Base-by-base conservation (phyloP, 169 alveolate genomes). In the Cryptosporidium bovis region DNA sequence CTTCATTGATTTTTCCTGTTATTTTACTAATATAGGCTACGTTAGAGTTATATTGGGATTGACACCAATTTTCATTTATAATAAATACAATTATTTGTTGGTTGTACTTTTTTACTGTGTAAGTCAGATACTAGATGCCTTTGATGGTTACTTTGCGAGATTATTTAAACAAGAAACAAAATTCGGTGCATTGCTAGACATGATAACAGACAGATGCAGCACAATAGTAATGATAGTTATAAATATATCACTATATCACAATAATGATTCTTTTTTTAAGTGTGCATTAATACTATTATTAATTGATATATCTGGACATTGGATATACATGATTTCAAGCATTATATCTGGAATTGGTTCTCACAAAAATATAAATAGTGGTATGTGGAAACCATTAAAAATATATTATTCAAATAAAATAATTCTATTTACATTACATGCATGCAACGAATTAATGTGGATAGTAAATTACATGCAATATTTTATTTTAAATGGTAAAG, bases 161-260 rank as follows among this genome's bases (percentile, higher is more conserved):
- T 40, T 77, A 46, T 62, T 60, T 8, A 18, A 18, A 2, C 87
- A 77, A 40, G 69, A 56, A 31, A 77, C 87, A 15, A 77, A 77
- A 48, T 77, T 77, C 36, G 87, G 87, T 15, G 87, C 87, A 7
- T 58, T 77, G 65, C 27, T 77, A 4, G 87, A 77, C 46, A 77
- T 77, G 87, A 77, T 77, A 15, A 77, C 71, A 16, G 87, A 77
- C 18, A 77, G 87, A 20, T 77, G 87, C 64, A 60, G 87, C 6
- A 77, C 87, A 24, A 34, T 77, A 13, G 51, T 62, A 34, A 60
- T 77, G 29, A 77, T 77, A 8, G 27, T 77, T 18, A 29, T 62
- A 40, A 31, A 46, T 46, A 60, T 77, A 10, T 40, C 65, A 46
- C 53, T 77, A 18, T 33, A 56, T 15, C 40, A n/a, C 33, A 60